phyloP scores from a whole-genome alignment of 139 green algal genomes.

The Ulvella scutata region DNA sequence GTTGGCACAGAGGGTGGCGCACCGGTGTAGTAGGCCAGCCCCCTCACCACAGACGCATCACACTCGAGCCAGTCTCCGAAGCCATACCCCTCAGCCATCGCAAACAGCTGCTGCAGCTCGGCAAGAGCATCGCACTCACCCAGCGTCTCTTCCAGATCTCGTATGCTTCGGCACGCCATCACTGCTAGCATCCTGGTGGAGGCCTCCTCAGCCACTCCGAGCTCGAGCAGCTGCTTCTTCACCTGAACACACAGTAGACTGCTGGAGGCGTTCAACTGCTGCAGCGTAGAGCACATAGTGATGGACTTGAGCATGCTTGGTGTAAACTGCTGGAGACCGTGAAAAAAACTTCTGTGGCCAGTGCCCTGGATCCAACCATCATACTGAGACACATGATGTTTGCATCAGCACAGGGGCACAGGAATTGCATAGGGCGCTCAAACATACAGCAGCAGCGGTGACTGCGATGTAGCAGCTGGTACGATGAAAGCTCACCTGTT shows the following conservation, averaged over 20 bases:
- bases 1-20: neutral
- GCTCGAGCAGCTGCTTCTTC: conserved; percentile 42
- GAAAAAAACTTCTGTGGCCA: too few species aligned
- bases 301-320: too few species aligned
- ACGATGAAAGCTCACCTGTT: conserved; percentile 13
- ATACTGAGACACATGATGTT: too few species aligned
- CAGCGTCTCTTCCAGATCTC: conserved; percentile 38
- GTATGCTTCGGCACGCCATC: conserved; percentile 34
- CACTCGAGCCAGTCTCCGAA: conserved; percentile 83
- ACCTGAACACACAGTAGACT: too few species aligned
- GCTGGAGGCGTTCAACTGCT: too few species aligned
- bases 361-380: too few species aligned
- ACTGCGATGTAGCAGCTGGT: too few species aligned
- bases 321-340: too few species aligned
- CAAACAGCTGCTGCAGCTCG: conserved; percentile 71
- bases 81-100: conserved; percentile 71
- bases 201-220: conserved; percentile 35
- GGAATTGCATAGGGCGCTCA: too few species aligned
- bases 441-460: too few species aligned
- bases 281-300: too few species aligned
- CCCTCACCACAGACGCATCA: conserved; percentile 82
- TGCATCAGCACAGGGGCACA: too few species aligned
- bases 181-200: conserved; percentile 41
- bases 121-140: conserved; percentile 29
- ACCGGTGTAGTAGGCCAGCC: conserved; percentile 97